Evolutionary conservation across 1,139 yeast genomes (phyloP).

Genomic region (Nakaseomyces nivariensis): DNA sequence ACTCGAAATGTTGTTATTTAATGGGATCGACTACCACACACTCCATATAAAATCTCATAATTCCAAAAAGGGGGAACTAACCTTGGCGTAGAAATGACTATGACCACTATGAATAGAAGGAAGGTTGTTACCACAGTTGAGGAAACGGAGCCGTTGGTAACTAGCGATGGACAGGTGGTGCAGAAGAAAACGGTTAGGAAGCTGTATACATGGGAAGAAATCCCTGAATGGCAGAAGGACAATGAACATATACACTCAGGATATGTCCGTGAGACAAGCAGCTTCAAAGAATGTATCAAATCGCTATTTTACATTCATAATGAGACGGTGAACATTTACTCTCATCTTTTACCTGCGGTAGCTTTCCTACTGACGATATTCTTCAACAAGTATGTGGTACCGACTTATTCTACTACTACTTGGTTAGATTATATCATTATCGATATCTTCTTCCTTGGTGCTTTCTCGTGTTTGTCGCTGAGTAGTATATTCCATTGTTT

Average conservation of each 20-base stretch:
- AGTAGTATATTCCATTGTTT: conserved; percentile 71
- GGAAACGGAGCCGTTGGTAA: neutral
- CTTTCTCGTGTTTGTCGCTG: conserved; percentile 52
- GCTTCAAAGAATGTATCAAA: conserved; percentile 40
- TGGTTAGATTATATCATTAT: conserved; percentile 37
- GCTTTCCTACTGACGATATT: conserved; percentile 28
- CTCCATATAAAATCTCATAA: neutral
- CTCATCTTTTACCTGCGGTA: conserved; percentile 64
- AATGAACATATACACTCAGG: conserved; percentile 69
- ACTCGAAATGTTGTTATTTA: no score
- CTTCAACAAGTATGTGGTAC: conserved; percentile 27
- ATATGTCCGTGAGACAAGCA: conserved; percentile 62
- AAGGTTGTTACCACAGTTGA: neutral
- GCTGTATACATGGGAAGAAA: conserved; percentile 35
- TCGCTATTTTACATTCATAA: conserved; percentile 69
- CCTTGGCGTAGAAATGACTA: neutral
- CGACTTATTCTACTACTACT: conserved; percentile 38
- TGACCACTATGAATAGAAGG: neutral
- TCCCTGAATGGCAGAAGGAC: conserved; percentile 82
- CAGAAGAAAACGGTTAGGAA: conserved; percentile 5
- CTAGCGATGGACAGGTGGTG: neutral
- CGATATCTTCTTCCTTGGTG: conserved; percentile 41
- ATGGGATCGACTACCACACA: no score
- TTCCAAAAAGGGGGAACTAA: neutral
- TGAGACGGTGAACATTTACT: conserved; percentile 72